Evolutionary conservation across 495 filamentous ascomycete genomes (phyloP).

Genomic region (Bombardia bombarda): DNA sequence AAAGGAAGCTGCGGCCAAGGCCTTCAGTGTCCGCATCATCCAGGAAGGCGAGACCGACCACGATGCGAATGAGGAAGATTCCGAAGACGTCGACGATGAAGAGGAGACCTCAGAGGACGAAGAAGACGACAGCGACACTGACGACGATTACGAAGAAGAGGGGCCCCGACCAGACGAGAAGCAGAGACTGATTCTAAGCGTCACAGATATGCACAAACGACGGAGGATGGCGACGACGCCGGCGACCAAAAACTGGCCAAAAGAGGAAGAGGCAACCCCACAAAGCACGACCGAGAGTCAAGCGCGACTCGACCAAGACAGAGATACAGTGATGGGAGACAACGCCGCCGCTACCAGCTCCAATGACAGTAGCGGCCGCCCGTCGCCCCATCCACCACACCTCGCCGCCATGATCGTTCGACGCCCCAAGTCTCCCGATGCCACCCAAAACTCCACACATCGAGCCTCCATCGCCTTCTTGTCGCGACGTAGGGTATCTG

Average conservation of each 20-base stretch:
- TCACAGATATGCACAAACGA: neutral
- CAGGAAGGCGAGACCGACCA: neutral
- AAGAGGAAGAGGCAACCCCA: neutral
- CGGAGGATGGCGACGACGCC: neutral
- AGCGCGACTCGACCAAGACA: no score
- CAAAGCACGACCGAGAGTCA: neutral
- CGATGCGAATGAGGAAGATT: neutral
- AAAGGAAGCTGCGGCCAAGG: neutral
- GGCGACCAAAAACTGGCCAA: neutral
- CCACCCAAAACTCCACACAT: no score
- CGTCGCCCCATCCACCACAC: no score
- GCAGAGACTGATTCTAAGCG: slow-evolving; percentile 1
- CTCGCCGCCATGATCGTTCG: no score
- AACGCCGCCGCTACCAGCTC: no score
- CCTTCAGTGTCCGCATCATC: neutral
- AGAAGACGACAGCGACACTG: neutral
- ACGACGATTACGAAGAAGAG: neutral
- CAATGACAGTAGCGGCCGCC: no score
- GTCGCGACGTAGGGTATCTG: no score
- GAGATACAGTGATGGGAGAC: no score
- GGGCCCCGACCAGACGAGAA: neutral
- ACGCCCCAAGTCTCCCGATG: no score
- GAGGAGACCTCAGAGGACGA: neutral
- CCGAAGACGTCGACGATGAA: neutral
- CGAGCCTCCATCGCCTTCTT: no score